These are phyloP conservation scores for Trichosporon asahii DNA, from an alignment of 1,284 basidiomycete genomes.

Conservation along the genomic window DNA sequence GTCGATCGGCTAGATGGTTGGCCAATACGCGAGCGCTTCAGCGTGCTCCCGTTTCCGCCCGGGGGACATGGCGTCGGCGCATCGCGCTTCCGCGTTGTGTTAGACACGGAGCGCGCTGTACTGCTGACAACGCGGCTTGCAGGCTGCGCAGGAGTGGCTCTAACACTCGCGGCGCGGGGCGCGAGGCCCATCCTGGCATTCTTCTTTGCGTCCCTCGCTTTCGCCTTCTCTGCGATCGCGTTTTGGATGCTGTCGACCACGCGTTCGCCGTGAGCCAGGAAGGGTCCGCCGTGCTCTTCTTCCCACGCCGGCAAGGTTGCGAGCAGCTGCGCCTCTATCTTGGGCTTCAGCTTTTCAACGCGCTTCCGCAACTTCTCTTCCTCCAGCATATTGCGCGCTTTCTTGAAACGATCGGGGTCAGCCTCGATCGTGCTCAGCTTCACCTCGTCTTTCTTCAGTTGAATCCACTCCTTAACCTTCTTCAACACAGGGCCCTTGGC, in stretches of 20 bases:
- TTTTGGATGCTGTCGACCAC: constrained; percentile 76
- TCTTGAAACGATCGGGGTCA: constrained; percentile 49
- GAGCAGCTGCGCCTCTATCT: constrained; percentile 86
- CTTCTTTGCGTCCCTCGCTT: constrained; percentile 72
- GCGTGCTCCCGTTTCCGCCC: not conserved
- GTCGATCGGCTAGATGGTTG: not conserved
- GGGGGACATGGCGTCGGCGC: constrained; percentile 38
- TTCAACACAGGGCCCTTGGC: constrained; percentile 72
- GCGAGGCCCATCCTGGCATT: constrained; percentile 29
- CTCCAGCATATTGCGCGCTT: constrained; percentile 69
- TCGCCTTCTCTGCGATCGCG: constrained; percentile 59
- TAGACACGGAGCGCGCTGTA: not conserved
- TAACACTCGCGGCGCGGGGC: constrained; percentile 25
- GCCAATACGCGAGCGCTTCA: constrained; percentile 23
- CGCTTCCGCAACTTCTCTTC: constrained; percentile 98
- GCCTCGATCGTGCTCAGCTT: constrained; percentile 62
- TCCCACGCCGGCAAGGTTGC: constrained; percentile 83
- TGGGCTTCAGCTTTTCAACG: constrained; percentile 89
- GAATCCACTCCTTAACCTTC: constrained; percentile 80
- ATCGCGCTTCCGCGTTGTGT: constrained; percentile 31
- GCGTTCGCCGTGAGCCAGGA: constrained; percentile 80
- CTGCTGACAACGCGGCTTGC: not conserved
- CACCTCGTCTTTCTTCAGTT: constrained; percentile 84
- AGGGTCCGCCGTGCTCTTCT: constrained; percentile 66
- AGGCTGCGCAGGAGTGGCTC: constrained; percentile 22